phyloP scores from a whole-genome alignment of 345 rosid species.

The Aurinia saxatilis region DNA sequence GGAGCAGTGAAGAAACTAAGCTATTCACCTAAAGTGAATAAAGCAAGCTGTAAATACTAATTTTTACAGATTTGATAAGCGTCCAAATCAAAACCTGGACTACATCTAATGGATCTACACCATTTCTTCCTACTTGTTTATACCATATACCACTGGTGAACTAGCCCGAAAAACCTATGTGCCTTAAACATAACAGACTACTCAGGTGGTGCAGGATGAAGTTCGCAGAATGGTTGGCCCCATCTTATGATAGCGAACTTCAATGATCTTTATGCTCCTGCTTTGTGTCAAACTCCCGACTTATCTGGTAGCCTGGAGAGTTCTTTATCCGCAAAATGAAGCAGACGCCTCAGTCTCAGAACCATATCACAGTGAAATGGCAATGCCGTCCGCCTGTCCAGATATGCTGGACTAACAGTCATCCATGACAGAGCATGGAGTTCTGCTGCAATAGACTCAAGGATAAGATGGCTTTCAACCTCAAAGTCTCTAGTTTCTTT shows the following conservation, averaged over 20 bases:
- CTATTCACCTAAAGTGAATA: constrained; percentile 13
- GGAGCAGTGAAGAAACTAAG: constrained; percentile 6
- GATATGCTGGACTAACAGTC: constrained; percentile 87
- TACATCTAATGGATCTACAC: constrained; percentile 21
- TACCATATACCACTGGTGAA: constrained; percentile 10
- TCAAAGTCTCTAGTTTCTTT: constrained; percentile 71
- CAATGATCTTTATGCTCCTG: constrained; percentile 4
- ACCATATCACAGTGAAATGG: constrained; percentile 98
- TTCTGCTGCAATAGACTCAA: constrained; percentile 78
- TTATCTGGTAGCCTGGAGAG: constrained; percentile 46
- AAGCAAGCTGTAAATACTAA: constrained; percentile 14
- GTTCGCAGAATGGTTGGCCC: constrained; percentile 17
- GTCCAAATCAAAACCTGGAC: constrained; percentile 14
- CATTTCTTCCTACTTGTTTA: constrained; percentile 20
- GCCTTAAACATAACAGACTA: too few relatives aligned
- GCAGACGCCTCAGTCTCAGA: constrained; percentile 84
- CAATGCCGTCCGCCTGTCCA: constrained; percentile 77
- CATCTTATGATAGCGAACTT: constrained; percentile 1
- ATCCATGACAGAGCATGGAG: constrained; percentile 98
- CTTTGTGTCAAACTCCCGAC: constrained; percentile 21
- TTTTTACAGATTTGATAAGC: constrained; percentile 22
- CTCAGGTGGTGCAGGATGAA: too few relatives aligned
- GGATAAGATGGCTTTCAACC: constrained; percentile 69
- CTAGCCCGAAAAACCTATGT: too few relatives aligned
- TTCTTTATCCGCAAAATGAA: constrained; percentile 95